Evolutionary conservation across 139 green algal genomes (phyloP), one percentile per base, ranked within the genome.

Genomic region (Asterochloris sp.): DNA sequence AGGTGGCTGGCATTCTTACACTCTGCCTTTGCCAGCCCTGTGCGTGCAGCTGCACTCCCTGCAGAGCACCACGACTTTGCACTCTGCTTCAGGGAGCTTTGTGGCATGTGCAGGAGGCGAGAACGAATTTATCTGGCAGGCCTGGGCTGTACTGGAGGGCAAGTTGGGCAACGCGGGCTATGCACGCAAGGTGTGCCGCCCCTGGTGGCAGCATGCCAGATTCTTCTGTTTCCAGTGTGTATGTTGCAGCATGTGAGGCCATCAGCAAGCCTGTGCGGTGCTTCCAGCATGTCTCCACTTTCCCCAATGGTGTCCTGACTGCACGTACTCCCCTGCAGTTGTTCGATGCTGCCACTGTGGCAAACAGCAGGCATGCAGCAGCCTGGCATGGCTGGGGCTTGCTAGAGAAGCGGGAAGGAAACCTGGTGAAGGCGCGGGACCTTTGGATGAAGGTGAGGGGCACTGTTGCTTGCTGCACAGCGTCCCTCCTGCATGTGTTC

Each of bases 311-410:
- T 38, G n/a, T 76, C 24, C 17, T 27, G 29, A 81, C 76, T 61
- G 17, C 26, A 60, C 10, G 61, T 24, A 10, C 12, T 12, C 74
- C 24, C 60, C 11, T 76, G 81, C 73, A 80, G 89, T 90, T 97
- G 74, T 99, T 93, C 84, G 95, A 99, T 82, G 96, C 96, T 0
- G 97, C 97, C 0, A 89, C 94, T 13, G 93, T 96, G 64, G 96
- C 96, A 61, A 89, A 97, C 83, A 79, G 86, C 24, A 83, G 79
- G 74, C 97, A 99, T 82, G 94, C 93, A 26, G 95, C 95, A 12
- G 94, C 96, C 0, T 99, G 95, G 93, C 97, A 99, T 87, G 96
- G 94, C 71, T 99, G 97, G 97, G 97, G 96, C 14, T 90, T 97
- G 86, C 90, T 99, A 83, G 97, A 99, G 89, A 95, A 95, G 89